Conservation (phyloP, 1,284 basidiomycete genomes). For the Moesziomyces globuligerus region DNA sequence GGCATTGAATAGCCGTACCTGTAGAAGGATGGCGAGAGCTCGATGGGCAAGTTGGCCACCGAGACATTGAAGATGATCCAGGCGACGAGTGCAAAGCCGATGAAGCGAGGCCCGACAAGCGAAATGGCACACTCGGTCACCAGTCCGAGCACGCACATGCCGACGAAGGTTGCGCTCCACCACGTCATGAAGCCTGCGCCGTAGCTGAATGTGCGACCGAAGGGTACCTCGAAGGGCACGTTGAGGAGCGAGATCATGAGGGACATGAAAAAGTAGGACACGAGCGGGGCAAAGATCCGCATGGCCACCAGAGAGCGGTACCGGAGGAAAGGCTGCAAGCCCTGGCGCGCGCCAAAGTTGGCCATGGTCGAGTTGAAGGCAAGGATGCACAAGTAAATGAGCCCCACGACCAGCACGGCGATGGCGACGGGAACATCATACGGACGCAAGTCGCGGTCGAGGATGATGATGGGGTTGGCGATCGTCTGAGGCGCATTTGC, state of each 20-base stretch:
- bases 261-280: slow-evolving; percentile 53
- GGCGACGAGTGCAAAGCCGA: slow-evolving; percentile 55
- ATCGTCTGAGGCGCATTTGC: slow-evolving; percentile 74
- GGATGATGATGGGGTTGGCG: slow-evolving; percentile 72
- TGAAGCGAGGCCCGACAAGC: slow-evolving; percentile 53
- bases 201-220: slow-evolving; percentile 50
- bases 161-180: slow-evolving; percentile 53
- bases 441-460: slow-evolving; percentile 74
- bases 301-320: slow-evolving; percentile 50
- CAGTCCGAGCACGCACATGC: slow-evolving; percentile 57
- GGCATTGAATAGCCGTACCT: slow-evolving; percentile 60
- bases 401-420: slow-evolving; percentile 78
- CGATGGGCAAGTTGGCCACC: slow-evolving; percentile 50
- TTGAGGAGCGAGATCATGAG: slow-evolving; percentile 62
- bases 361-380: slow-evolving; percentile 66
- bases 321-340: slow-evolving; percentile 50
- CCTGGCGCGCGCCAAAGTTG: slow-evolving; percentile 40
- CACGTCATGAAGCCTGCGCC: slow-evolving; percentile 63
- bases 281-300: slow-evolving; percentile 49
- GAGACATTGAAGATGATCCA: slow-evolving; percentile 63
- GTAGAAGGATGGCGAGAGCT: slow-evolving; percentile 51
- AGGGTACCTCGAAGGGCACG: slow-evolving; percentile 59
- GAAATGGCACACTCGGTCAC: slow-evolving; percentile 54
- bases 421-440: slow-evolving; percentile 78
- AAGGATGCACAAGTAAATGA: slow-evolving; percentile 78